These are phyloP conservation scores for Rhizopogon vulgaris DNA, from an alignment of 768 basidiomycete species.

Conservation along the genomic window DNA sequence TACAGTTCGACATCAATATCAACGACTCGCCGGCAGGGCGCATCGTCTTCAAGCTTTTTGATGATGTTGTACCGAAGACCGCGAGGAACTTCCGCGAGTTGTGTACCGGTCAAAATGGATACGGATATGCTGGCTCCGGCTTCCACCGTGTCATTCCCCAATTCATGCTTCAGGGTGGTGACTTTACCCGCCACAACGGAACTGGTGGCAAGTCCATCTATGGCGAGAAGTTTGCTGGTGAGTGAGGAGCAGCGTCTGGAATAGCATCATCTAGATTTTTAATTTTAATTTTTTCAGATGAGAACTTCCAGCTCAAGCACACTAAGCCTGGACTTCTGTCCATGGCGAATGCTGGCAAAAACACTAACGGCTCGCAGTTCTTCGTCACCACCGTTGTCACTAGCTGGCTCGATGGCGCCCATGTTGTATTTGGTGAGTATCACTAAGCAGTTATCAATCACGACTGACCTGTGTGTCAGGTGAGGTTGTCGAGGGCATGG, in stretches of 20 bases:
- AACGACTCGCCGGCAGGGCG: constrained; percentile 36
- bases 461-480: constrained; percentile 25
- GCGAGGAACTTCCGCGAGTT: constrained; percentile 86
- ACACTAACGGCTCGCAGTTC: constrained; percentile 90
- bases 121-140: constrained; percentile 56
- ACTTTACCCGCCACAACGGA: constrained; percentile 66
- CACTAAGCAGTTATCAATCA: background rate
- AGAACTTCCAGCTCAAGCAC: constrained; percentile 81
- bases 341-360: constrained; percentile 75
- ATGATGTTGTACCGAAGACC: constrained; percentile 70
- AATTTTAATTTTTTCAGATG: constrained; percentile 45
- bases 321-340: constrained; percentile 60
- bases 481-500: constrained; percentile 63
- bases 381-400: constrained; percentile 84
- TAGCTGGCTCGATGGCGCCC: constrained; percentile 74
- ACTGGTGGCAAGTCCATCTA: constrained; percentile 82
- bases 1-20: constrained; percentile 65
- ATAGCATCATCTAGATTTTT: constrained; percentile 2
- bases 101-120: constrained; percentile 68
- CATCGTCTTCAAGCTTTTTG: constrained; percentile 82
- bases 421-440: constrained; percentile 77
- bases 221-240: constrained; percentile 61
- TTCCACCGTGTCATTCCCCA: constrained; percentile 85
- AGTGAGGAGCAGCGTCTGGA: constrained; percentile 9
- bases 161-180: constrained; percentile 91